Evolutionary conservation across 176 grass and related monocot genomes (phyloP).

Genomic region (Oryza rufipogon): DNA sequence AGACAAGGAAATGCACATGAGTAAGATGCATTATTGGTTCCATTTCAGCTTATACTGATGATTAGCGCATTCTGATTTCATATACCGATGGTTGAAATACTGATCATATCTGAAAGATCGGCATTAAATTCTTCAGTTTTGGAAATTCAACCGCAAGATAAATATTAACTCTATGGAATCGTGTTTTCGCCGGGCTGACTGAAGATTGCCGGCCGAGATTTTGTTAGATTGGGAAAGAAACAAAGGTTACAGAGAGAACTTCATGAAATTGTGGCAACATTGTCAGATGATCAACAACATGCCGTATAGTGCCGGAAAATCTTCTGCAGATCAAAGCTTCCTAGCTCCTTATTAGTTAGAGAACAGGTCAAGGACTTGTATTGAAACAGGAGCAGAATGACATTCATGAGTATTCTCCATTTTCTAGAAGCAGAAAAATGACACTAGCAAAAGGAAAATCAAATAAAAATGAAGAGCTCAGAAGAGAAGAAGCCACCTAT

Average conservation of each 20-base stretch:
- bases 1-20: background rate
- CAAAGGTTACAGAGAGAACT: no score
- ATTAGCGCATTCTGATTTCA: background rate
- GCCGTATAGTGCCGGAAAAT: background rate
- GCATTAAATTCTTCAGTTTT: background rate
- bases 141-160: background rate
- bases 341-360: background rate
- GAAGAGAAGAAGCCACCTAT: background rate
- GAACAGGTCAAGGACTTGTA: background rate
- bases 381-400: background rate
- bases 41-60: background rate
- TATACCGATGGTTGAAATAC: background rate
- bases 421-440: background rate
- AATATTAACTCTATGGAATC: slow-evolving; percentile 6
- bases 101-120: background rate
- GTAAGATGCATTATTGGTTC: background rate
- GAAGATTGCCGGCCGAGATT: no score
- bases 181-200: no score
- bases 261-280: background rate
- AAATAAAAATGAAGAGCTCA: slow-evolving; percentile 25
- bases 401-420: background rate
- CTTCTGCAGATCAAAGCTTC: background rate
- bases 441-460: slow-evolving; percentile 9
- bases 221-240: no score
- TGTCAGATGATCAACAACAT: background rate